Evolutionary conservation across 805 yeast genomes (phyloP), one percentile per base, ranked within the genome.

Genomic region (Clavispora asparagi): DNA sequence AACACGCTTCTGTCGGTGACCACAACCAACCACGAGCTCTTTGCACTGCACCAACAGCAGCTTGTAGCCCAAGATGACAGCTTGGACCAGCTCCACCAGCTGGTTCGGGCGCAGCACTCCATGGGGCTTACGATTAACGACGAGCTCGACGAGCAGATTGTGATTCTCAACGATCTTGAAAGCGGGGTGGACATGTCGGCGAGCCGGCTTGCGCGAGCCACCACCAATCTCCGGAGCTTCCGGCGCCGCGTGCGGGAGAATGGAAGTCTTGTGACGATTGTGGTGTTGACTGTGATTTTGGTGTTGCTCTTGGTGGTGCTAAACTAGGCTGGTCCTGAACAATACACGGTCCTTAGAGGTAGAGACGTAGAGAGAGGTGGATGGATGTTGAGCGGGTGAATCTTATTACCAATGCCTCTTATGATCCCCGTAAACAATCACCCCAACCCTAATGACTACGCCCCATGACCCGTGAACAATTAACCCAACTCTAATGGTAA

Each of bases 41-140:
- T 67, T 59, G 74, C 74, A 8, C 65, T 59, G 47, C 75, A 71
- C 50, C 74, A 70, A 47, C 76, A 72, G 52, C 65, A 61, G 39
- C 41, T 72, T 14, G 49, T 70, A 35, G 61, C 59, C 36, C 77
- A 72, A 52, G 75, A 72, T 52, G 55, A 63, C 26, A 59, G 60
- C 46, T 57, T 72, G 45, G 72, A 64, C 39, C 39, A 45, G 10
- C 55, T 72, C 27, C 74, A 69, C 48, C 51, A 56, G 23, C 64
- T 69, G 12, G 63, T 72, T 8, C 56, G 56, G 28, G 52, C 58
- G 25, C 77, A 72, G 55, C 71, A 65, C 47, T 48, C 58, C 11
- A 71, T 72, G 74, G 76, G 76, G 6, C 44, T 58, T 12, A 56
- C 50, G 28, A 71, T 72, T 37, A 64, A 68, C 49, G 59, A 62